Percentiles rank a stretch among this genome's conserved stretches.
These are phyloP conservation scores for Eucalyptus pumila DNA, from an alignment of 345 rosid species.

Conservation along the genomic window DNA sequence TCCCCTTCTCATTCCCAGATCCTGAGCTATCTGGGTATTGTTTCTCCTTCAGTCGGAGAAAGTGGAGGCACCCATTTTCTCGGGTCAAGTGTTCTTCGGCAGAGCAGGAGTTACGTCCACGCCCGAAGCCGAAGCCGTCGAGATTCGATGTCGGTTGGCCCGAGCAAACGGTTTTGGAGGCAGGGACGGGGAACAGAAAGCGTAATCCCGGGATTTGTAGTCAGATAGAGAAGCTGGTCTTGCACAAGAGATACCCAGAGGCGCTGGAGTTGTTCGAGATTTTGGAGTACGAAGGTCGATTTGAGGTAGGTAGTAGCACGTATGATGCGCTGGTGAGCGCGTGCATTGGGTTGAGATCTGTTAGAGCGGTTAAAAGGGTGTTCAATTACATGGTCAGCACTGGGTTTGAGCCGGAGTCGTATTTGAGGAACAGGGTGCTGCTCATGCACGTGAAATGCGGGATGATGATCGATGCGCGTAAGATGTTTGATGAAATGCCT, in stretches of 20 bases:
- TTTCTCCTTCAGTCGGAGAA: conserved; percentile 19
- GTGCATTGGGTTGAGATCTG: conserved; percentile 62
- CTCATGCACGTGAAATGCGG: conserved; percentile 66
- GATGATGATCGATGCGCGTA: conserved; percentile 64
- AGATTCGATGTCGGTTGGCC: conserved; percentile 1
- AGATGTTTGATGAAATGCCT: conserved; percentile 64
- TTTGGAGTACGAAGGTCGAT: conserved; percentile 43
- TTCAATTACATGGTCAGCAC: conserved; percentile 31
- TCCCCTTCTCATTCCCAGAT: conserved; percentile 6
- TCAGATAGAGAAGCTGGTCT: conserved; percentile 66
- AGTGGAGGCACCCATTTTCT: conserved; percentile 24
- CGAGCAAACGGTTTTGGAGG: background rate
- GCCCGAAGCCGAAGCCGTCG: conserved; percentile 36
- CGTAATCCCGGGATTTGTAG: conserved; percentile 42
- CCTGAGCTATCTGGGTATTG: conserved; percentile 21
- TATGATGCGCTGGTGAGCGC: conserved; percentile 71
- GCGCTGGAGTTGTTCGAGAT: conserved; percentile 84
- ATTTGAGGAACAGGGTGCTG: conserved; percentile 60
- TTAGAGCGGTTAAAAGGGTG: conserved; percentile 62
- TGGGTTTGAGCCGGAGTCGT: conserved; percentile 46
- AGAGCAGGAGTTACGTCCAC: conserved; percentile 40
- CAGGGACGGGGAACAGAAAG: conserved; percentile 16
- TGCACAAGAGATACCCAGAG: conserved; percentile 36
- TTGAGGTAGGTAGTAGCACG: conserved; percentile 34
- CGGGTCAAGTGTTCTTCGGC: conserved; percentile 28